Evolutionary conservation across 2,329 filamentous ascomycete species (phyloP).

Genomic region (Alternaria infectoria): DNA sequence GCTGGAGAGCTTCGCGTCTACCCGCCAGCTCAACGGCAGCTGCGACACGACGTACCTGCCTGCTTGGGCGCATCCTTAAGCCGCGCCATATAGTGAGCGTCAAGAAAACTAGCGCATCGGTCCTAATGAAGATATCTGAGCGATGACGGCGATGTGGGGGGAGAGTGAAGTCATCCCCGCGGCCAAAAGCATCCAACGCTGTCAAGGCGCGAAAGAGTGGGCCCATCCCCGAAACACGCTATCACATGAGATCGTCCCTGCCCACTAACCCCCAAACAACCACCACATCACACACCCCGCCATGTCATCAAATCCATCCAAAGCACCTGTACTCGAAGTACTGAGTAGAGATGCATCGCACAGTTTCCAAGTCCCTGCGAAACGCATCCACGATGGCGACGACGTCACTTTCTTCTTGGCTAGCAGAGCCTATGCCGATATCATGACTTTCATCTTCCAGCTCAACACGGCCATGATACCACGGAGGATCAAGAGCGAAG

Average conservation of each 20-base stretch:
- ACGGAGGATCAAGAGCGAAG: constrained; percentile 54
- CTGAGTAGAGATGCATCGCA: constrained; percentile 30
- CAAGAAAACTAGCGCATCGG: background rate
- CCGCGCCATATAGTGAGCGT: constrained; percentile 16
- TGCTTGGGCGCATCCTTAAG: constrained; percentile 8
- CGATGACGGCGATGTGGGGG: constrained; percentile 9
- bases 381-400: constrained; percentile 82
- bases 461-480: constrained; percentile 89
- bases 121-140: background rate
- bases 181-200: background rate
- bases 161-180: constrained; percentile 3
- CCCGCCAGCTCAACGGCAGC: background rate
- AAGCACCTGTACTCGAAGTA: constrained; percentile 26
- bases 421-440: constrained; percentile 83
- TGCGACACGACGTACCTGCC: background rate
- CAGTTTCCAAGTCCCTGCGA: constrained; percentile 71
- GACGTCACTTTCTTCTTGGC: constrained; percentile 83
- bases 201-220: constrained; percentile 7
- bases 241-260: constrained; percentile 25
- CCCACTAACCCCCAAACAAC: constrained; percentile 1
- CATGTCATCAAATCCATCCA: constrained; percentile 29
- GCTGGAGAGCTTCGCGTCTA: background rate
- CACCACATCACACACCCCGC: constrained; percentile 11
- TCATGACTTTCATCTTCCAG: constrained; percentile 86
- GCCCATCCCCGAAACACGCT: constrained; percentile 15